Percentiles rank a stretch among this genome's conserved stretches.
These are phyloP conservation scores for Globisporangium orthogonon DNA, from an alignment of 352 stramenopile genomes.

Conservation along the genomic window DNA sequence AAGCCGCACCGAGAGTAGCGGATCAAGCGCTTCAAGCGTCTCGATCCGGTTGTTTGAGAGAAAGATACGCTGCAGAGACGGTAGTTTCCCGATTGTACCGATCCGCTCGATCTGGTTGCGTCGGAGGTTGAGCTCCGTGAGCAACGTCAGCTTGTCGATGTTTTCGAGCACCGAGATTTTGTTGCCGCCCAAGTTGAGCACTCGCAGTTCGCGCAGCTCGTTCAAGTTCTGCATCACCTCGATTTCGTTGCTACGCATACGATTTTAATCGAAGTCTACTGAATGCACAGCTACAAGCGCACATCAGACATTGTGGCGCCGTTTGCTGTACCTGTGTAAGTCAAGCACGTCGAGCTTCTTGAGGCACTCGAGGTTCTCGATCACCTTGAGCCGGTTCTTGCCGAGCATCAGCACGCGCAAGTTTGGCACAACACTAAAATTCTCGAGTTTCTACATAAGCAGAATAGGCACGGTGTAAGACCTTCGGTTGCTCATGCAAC, in stretches of 20 bases:
- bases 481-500: background rate
- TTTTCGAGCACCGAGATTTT: conserved; percentile 69
- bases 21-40: conserved; percentile 58
- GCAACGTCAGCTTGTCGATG: conserved; percentile 63
- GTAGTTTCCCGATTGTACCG: conserved; percentile 51
- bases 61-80: conserved; percentile 84
- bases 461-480: background rate
- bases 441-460: conserved; percentile 49
- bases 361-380: conserved; percentile 81
- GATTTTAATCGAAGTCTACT: no score
- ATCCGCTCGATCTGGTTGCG: conserved; percentile 72
- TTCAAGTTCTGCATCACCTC: conserved; percentile 84
- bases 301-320: background rate
- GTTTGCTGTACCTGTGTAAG: conserved; percentile 60
- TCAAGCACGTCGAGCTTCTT: conserved; percentile 91
- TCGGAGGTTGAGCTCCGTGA: conserved; percentile 89
- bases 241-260: conserved; percentile 76
- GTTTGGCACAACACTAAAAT: conserved; percentile 75
- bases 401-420: conserved; percentile 91
- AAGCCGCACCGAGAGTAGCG: conserved; percentile 47
- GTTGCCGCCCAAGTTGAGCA: conserved; percentile 91
- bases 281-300: background rate
- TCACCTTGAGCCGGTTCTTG: conserved; percentile 77
- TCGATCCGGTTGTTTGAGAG: conserved; percentile 89
- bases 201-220: conserved; percentile 74